Percentiles rank a stretch among this genome's conserved stretches.
These are phyloP conservation scores for Annulohypoxylon nitens DNA, from an alignment of 495 filamentous ascomycete species.

Conservation along the genomic window DNA sequence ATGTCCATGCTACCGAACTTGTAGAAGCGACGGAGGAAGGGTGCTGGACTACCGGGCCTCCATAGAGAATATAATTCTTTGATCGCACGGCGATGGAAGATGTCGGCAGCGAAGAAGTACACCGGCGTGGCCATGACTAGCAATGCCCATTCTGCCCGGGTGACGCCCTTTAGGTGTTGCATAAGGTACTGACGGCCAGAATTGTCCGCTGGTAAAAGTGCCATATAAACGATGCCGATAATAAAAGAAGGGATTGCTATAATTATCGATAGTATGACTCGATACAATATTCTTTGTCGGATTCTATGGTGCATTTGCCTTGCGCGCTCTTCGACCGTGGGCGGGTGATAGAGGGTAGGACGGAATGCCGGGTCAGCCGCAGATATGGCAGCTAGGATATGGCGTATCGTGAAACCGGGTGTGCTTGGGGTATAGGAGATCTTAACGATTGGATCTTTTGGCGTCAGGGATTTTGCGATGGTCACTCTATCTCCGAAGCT, in stretches of 20 bases:
- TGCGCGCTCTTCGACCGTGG: constrained; percentile 14
- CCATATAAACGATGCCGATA: constrained; percentile 19
- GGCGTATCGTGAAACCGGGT: constrained; percentile 14
- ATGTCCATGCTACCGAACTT: constrained; percentile 18
- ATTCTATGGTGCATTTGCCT: constrained; percentile 8
- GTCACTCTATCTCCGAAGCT: not conserved
- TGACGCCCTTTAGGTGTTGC: constrained; percentile 3
- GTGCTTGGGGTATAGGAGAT: constrained; percentile 6
- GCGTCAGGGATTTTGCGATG: not conserved
- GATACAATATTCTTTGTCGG: constrained; percentile 6
- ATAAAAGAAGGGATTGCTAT: constrained; percentile 11
- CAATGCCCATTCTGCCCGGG: constrained; percentile 11
- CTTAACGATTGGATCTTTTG: not conserved
- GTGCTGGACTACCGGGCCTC: constrained; percentile 8
- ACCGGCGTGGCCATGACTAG: constrained; percentile 15
- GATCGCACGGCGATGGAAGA: constrained; percentile 13
- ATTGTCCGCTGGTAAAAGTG: constrained; percentile 1
- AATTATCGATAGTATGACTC: constrained; percentile 5
- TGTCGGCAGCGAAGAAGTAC: constrained; percentile 18
- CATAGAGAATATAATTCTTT: constrained; percentile 13
- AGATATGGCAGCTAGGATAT: constrained; percentile 3
- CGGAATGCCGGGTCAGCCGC: not conserved
- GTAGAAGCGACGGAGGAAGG: constrained; percentile 16
- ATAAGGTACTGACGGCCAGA: constrained; percentile 2
- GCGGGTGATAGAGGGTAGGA: constrained; percentile 1